Percentiles rank a stretch among this genome's conserved stretches.
Evolutionary conservation across 257 asterid species (phyloP).

Genomic region (Solanum okadae): DNA sequence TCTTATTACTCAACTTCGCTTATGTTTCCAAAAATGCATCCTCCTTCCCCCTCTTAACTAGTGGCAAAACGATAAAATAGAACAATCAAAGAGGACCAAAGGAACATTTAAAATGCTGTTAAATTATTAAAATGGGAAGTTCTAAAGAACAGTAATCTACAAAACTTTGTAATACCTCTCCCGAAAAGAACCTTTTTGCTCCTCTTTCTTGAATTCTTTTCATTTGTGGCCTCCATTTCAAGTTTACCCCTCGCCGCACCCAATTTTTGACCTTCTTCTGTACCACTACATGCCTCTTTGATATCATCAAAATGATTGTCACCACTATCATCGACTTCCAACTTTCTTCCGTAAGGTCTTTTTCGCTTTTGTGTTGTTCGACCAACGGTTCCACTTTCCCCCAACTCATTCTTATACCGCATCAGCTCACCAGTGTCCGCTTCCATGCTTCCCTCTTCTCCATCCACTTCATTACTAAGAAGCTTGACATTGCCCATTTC

Average conservation of each 20-base stretch:
- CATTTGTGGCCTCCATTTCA: slow-evolving; percentile 24
- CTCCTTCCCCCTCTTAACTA: background rate
- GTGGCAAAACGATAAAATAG: background rate
- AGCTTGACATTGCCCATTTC: slow-evolving; percentile 31
- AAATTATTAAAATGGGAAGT: background rate
- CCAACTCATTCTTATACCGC: slow-evolving; percentile 29
- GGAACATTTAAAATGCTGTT: background rate
- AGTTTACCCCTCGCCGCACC: slow-evolving; percentile 31
- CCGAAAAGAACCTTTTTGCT: slow-evolving; percentile 60
- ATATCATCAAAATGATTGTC: slow-evolving; percentile 50
- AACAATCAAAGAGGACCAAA: background rate
- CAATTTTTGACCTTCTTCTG: slow-evolving; percentile 57
- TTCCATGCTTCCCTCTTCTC: slow-evolving; percentile 78
- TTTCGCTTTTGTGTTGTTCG: slow-evolving; percentile 23
- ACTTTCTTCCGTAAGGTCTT: slow-evolving; percentile 30
- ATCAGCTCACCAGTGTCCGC: slow-evolving; percentile 60
- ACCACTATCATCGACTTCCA: slow-evolving; percentile 33
- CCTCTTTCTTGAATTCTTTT: slow-evolving; percentile 42
- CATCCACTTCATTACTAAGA: slow-evolving; percentile 57
- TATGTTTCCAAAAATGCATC: background rate
- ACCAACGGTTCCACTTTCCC: slow-evolving; percentile 26
- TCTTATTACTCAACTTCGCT: background rate
- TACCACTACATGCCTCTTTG: slow-evolving; percentile 80
- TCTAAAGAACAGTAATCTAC: background rate
- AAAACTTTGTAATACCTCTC: slow-evolving; percentile 38